A percentile compares a stretch with the other conserved stretches of the same genome.
Evolutionary conservation across 2,329 filamentous ascomycete genomes (phyloP).

Genomic region (Microcyclospora tardicrescens): DNA sequence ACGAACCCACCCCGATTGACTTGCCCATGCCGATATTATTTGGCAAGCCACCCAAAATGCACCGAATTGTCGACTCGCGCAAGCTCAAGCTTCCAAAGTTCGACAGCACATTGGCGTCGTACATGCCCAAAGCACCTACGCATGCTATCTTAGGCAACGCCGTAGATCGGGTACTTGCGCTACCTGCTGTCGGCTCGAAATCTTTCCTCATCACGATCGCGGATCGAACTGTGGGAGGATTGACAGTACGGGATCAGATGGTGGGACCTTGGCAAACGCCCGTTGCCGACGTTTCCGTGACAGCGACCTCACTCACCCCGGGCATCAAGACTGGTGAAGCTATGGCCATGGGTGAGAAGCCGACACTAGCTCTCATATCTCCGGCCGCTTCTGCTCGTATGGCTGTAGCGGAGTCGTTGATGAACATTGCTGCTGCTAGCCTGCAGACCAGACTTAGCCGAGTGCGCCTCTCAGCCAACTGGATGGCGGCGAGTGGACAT

Average conservation of each 20-base stretch:
- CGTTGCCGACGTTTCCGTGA: conserved; percentile 87
- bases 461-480: conserved; percentile 87
- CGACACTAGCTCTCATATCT: conserved; percentile 77
- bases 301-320: conserved; percentile 62
- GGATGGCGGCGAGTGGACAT: conserved; percentile 96
- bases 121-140: conserved; percentile 44
- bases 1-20: conserved; percentile 69
- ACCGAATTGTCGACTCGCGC: conserved; percentile 57
- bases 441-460: conserved; percentile 59
- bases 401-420: conserved; percentile 85
- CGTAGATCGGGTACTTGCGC: conserved; percentile 63
- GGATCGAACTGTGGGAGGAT: conserved; percentile 79
- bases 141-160: conserved; percentile 43
- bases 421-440: conserved; percentile 80
- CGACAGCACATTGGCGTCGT: conserved; percentile 57
- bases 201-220: conserved; percentile 95
- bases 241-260: conserved; percentile 85
- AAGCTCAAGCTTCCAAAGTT: conserved; percentile 58
- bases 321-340: conserved; percentile 74
- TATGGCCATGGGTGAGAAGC: conserved; percentile 96
- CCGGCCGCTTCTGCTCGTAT: conserved; percentile 84
- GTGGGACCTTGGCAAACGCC: conserved; percentile 94
- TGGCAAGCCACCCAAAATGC: conserved; percentile 73
- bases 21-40: conserved; percentile 81
- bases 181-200: conserved; percentile 91